A percentile compares a stretch with the other conserved stretches of the same genome.
These are phyloP conservation scores for Pyrenochaeta sp. DNA, from an alignment of 2,329 filamentous ascomycete species.

Conservation along the genomic window DNA sequence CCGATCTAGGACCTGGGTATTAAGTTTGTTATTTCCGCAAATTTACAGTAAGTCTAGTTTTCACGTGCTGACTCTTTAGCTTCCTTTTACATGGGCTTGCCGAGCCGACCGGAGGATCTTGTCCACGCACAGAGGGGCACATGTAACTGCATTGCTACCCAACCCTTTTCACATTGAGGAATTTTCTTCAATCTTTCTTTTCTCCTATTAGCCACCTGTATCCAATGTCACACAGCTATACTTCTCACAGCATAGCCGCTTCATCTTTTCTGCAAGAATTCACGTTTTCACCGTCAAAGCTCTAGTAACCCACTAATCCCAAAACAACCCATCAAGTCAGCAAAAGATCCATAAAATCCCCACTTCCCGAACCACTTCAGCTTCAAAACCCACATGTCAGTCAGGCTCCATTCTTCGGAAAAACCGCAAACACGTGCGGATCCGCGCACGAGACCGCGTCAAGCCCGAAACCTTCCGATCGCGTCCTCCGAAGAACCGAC, in stretches of 20 bases:
- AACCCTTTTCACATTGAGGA: not conserved
- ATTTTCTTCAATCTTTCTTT: not conserved
- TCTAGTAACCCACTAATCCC: not conserved
- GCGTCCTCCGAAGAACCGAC: not conserved
- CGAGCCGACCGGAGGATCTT: not conserved
- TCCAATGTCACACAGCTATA: not conserved
- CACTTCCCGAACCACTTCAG: not conserved
- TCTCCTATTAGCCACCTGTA: not conserved
- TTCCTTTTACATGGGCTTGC: not conserved
- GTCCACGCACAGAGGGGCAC: not conserved
- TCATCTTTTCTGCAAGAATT: not conserved
- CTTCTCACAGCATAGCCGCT: not conserved
- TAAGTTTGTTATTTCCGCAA: no score
- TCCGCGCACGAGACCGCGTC: not conserved
- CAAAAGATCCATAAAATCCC: not conserved
- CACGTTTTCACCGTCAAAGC: not conserved
- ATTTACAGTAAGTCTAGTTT: not conserved
- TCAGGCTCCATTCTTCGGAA: not conserved
- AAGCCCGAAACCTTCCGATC: not conserved
- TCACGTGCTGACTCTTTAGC: not conserved
- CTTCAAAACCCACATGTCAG: not conserved
- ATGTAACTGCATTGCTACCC: conserved; percentile 1
- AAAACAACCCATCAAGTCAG: not conserved
- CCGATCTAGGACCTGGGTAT: no score
- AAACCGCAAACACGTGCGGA: not conserved